A percentile compares a stretch with the other conserved stretches of the same genome.
Evolutionary conservation across 257 asterid genomes (phyloP).

Genomic region (Solanum ossicruentum): DNA sequence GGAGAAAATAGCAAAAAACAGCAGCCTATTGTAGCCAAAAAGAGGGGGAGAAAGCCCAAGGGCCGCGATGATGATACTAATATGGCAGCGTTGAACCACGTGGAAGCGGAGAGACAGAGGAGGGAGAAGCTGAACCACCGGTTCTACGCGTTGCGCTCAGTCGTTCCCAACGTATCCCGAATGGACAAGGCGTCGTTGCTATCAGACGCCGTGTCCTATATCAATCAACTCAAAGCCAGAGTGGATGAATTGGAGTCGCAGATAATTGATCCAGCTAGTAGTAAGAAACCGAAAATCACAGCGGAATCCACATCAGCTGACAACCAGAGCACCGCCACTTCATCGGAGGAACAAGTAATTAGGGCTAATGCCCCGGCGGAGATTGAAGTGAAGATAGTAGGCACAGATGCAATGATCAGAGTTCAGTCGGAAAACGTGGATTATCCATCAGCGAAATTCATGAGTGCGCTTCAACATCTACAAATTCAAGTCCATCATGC

Average conservation of each 20-base stretch:
- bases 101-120: slow-evolving; percentile 86
- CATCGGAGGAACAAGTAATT: slow-evolving; percentile 6
- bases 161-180: slow-evolving; percentile 65
- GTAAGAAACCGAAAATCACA: slow-evolving; percentile 10
- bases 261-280: neutral
- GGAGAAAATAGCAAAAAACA: neutral
- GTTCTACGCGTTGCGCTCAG: slow-evolving; percentile 70
- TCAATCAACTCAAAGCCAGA: slow-evolving; percentile 44
- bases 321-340: slow-evolving; percentile 32
- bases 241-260: slow-evolving; percentile 38
- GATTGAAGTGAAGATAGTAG: slow-evolving; percentile 56
- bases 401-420: slow-evolving; percentile 61
- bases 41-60: slow-evolving; percentile 55
- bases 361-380: slow-evolving; percentile 4
- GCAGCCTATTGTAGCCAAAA: slow-evolving; percentile 11
- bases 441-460: slow-evolving; percentile 48
- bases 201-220: slow-evolving; percentile 75
- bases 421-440: slow-evolving; percentile 40
- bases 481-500: slow-evolving; percentile 64
- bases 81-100: slow-evolving; percentile 33
- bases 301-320: slow-evolving; percentile 11
- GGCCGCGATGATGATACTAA: neutral
- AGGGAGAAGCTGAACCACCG: slow-evolving; percentile 83
- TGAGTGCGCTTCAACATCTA: slow-evolving; percentile 47
- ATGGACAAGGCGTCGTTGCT: slow-evolving; percentile 79